Base-by-base conservation (phyloP, 352 stramenopile species). In the Peronospora destructor region DNA sequence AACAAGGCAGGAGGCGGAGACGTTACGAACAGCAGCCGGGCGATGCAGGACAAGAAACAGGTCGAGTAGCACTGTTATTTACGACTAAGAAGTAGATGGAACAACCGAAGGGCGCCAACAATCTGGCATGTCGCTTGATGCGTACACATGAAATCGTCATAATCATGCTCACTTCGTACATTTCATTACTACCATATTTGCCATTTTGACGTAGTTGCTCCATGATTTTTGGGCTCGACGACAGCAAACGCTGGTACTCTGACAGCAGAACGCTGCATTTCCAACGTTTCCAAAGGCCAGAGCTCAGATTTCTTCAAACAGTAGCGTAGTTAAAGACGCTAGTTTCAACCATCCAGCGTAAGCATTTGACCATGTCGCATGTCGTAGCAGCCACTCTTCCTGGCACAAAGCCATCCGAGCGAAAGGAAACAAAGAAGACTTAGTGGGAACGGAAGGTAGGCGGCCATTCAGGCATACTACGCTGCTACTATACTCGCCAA, bases 21-120 rank as follows among this genome's bases (percentile, higher is more conserved):
- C 54, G 53, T 64, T 67, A 67, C 54, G 53, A 68, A 61, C 40
- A 54, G n/a, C 40, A 55, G 35, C 33, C 40, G 50, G 55, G 60
- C 35, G 49, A 53, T 53, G 43, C 28, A 47, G 38, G 49, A 39
- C 49, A 57, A 53, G 48, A 56, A 56, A 53, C 34, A 48, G 44
- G 39, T 41, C 33, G 29, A 51, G 21, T 13, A 42, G 51, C 16
- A 48, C 23, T 60, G 53, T 68, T 48, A 33, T 68, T 65, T 56
- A 54, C 56, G 50, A 49, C 50, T 50, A 65, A 30, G 16, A 39
- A 6, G 36, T 5, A 53, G 41, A 34, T 34, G 48, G 34, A 53
- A 53, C 49, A 63, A 14, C 32, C 6, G 21, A 44, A 14, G 32
- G 47, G 49, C 35, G 49, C 41, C 19, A 38, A 45, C 30, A 16